phyloP scores from a whole-genome alignment of 257 asterid genomes.

The Jacaranda mimosifolia region DNA sequence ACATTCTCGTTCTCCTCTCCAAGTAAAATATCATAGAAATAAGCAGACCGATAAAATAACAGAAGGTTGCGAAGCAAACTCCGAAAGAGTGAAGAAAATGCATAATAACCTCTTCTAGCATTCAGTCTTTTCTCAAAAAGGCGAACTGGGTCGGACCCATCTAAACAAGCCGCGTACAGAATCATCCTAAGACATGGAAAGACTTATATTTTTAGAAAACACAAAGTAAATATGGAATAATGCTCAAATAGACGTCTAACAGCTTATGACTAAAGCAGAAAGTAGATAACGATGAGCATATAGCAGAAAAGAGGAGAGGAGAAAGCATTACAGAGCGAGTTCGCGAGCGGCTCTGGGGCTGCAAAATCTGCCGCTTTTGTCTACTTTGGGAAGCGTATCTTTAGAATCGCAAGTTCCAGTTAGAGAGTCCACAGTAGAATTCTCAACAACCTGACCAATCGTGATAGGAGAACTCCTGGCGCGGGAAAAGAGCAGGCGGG shows the following conservation, averaged over 20 bases:
- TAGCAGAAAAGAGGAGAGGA: background rate
- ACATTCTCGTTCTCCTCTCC: background rate
- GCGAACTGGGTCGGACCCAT: slow-evolving; percentile 94
- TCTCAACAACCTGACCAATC: slow-evolving; percentile 30
- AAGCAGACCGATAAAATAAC: background rate
- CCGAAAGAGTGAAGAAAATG: background rate
- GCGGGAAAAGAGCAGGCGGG: slow-evolving; percentile 25
- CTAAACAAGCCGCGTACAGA: slow-evolving; percentile 86
- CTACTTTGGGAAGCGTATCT: slow-evolving; percentile 74
- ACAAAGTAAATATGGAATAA: background rate
- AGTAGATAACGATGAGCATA: background rate
- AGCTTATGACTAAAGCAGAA: background rate
- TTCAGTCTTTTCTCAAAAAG: slow-evolving; percentile 79
- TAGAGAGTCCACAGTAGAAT: slow-evolving; percentile 28
- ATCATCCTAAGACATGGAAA: slow-evolving; percentile 52
- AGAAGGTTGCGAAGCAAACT: background rate
- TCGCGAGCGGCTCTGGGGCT: slow-evolving; percentile 96
- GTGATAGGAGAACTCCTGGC: slow-evolving; percentile 31
- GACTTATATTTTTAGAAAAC: background rate
- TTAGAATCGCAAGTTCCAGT: slow-evolving; percentile 14
- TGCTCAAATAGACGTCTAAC: background rate
- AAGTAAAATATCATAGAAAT: background rate
- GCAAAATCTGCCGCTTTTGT: slow-evolving; percentile 86
- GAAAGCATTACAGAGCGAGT: slow-evolving; percentile 70
- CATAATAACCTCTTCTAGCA: slow-evolving; percentile 65